Evolutionary conservation across 805 yeast genomes (phyloP), one percentile per base, ranked within the genome.

Genomic region (Wickerhamomyces tratensis): DNA sequence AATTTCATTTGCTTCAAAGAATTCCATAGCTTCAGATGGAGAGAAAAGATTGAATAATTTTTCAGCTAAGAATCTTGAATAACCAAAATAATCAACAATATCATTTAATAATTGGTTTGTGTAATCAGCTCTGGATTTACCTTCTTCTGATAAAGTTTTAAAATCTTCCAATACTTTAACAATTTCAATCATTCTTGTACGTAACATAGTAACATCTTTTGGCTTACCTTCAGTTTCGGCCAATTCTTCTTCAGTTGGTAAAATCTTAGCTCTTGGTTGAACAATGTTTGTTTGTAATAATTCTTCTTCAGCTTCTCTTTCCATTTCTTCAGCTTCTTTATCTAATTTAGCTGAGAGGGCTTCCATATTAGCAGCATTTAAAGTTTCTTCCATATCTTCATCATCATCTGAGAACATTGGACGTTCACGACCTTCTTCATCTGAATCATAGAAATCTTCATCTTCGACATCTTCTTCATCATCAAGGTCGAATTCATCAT

Each of bases 1-100:
- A 43, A 91, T 86, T 68, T 93, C 99, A 65, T 93, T 93, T 33
- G 98, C 98, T 69, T 93, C 99, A 54, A 93, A 93, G 59, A 93
- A 93, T 64, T 93, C 99, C 74, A 93, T 76, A 12, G 98, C 98
- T 69, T 93, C 99, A 10, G 93, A 74, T 35, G 98, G 97, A 15
- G 94, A 77, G 61, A 93, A 93, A 47, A 93, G 70, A 54, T 89
- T 79, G 71, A 89, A 93, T 45, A 91, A 72, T 65, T 93, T 91
- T 60, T 89, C 96, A 33, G 98, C 98, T 56, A 93, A 74, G 61
- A 83, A 87, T 52, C 81, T 85, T 12, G 89, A 76, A 66, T 93
- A 93, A 13, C 98, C 98, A 59, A 91, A 93, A 68, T 93, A 93
- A 56, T 81, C 85, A 59, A 94, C 82, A 36, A 93, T 86, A 65